Base-by-base conservation (phyloP, 1,139 yeast genomes). In the Kodamaea sp. region DNA sequence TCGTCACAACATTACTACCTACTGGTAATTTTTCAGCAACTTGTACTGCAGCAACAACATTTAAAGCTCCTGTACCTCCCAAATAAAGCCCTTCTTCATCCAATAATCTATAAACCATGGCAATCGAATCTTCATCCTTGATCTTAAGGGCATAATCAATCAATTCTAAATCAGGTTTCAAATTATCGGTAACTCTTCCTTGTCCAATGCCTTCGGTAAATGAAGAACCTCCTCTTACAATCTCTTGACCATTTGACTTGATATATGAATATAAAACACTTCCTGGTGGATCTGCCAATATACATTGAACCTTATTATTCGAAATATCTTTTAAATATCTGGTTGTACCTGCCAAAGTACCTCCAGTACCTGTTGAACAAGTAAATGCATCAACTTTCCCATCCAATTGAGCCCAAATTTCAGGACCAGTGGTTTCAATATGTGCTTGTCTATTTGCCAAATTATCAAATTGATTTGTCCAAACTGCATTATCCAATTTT, bases 151-250 rank as follows among this genome's bases (percentile, higher is more conserved):
- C 92, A 52, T 85, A 95, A 52, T 88, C 84, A 35, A 86, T 74
- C 20, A 76, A 55, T 11, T 74, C 82, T 27, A 88, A 63, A 47
- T 87, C 96, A 29, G 81, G 86, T 30, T 71, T 70, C 62, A 89
- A 73, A 59, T 89, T 89, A 46, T 78, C 84, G 7, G 97, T 89
- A 52, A 89, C 84, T 52, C 97, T 75, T 35, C 96, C 96, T 63
- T 89, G 97, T 28, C 97, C 97, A 63, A 89, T 87, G 30, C 97
- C 97, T 64, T 89, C 97, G 11, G 96, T 89, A 62, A 90, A 88
- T 1, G 95, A 84, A 2, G 85, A 76, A 24, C 96, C 96, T 2
- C 78, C 78, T 51, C 89, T 73, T 29, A 76, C 78, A 52, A 78
- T 63, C 33, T 75, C 70, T 53, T 78, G 67, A 15, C 89, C 88